Evolutionary conservation across 1,284 basidiomycete genomes (phyloP).

Genomic region (Testicularia cyperi): DNA sequence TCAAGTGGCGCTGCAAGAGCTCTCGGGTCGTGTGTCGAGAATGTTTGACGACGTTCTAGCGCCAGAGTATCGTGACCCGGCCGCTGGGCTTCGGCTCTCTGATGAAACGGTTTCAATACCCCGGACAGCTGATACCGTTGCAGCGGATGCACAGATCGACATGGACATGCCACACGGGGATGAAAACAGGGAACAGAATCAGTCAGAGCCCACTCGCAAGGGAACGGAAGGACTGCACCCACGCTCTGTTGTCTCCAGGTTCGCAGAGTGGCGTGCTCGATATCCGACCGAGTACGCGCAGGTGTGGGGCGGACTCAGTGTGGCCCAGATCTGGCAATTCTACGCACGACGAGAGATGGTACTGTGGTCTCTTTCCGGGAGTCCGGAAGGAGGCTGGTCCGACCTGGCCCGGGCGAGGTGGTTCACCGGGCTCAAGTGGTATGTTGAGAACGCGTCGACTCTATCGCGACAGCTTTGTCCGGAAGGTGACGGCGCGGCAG

Average conservation of each 20-base stretch:
- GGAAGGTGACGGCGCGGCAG: too few species aligned
- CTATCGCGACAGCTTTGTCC: too few species aligned
- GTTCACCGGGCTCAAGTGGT: conserved; percentile 5
- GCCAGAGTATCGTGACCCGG: conserved; percentile 45
- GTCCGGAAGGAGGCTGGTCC: too few species aligned
- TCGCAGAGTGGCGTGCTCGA: conserved; percentile 37
- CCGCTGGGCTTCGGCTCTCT: neutral
- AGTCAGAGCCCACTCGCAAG: too few species aligned
- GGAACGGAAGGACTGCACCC: conserved; percentile 22
- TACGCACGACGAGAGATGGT: conserved; percentile 45
- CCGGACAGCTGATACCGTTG: too few species aligned
- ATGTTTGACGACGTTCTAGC: conserved; percentile 47
- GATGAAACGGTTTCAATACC: too few species aligned
- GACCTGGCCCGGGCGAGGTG: too few species aligned
- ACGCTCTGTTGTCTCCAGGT: conserved; percentile 40
- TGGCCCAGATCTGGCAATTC: conserved; percentile 53
- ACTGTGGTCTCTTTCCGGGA: too few species aligned
- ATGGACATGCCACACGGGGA: too few species aligned
- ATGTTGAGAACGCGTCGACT: conserved; percentile 1
- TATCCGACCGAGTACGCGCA: conserved; percentile 48
- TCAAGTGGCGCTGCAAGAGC: conserved; percentile 10
- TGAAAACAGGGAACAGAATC: too few species aligned
- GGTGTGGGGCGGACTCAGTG: conserved; percentile 53
- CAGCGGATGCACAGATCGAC: too few species aligned
- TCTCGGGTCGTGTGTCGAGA: conserved; percentile 2